These are phyloP conservation scores for Paramecium octaurelia DNA, from an alignment of 73 alveolate species.

Conservation along the genomic window DNA sequence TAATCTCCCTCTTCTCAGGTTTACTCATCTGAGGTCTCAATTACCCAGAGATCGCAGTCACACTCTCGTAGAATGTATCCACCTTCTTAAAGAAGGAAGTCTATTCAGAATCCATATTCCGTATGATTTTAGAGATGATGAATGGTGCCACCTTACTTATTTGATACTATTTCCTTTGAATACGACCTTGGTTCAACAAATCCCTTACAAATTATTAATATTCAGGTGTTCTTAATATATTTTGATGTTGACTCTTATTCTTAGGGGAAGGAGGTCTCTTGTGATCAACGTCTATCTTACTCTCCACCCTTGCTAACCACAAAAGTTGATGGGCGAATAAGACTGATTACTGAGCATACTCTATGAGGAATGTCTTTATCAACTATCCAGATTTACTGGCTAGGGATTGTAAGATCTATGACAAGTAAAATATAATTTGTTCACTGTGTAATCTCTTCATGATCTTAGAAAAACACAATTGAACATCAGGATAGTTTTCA, in stretches of 20 bases:
- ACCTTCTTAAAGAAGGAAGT: slow-evolving; percentile 71
- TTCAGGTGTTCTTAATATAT: background rate
- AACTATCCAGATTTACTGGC: slow-evolving; percentile 53
- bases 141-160: slow-evolving; percentile 60
- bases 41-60: slow-evolving; percentile 77
- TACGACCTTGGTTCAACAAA: background rate
- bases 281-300: slow-evolving; percentile 59
- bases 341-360: slow-evolving; percentile 65
- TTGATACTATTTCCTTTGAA: background rate
- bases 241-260: slow-evolving; percentile 25
- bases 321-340: slow-evolving; percentile 71
- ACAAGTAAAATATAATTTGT: slow-evolving; percentile 45
- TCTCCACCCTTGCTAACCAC: slow-evolving; percentile 81
- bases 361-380: slow-evolving; percentile 68
- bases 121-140: slow-evolving; percentile 50
- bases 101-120: slow-evolving; percentile 62
- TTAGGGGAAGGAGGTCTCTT: slow-evolving; percentile 70
- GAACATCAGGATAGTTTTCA: slow-evolving; percentile 48
- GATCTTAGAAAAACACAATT: slow-evolving; percentile 49
- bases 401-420: slow-evolving; percentile 19
- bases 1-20: slow-evolving; percentile 89
- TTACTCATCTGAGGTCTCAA: slow-evolving; percentile 87
- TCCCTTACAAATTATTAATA: background rate
- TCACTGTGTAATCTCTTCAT: slow-evolving; percentile 61
- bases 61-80: slow-evolving; percentile 74